Evolutionary conservation across 306 rosid species (phyloP), one percentile per base, ranked within the genome.

Genomic region (Dalbergia cultrata): DNA sequence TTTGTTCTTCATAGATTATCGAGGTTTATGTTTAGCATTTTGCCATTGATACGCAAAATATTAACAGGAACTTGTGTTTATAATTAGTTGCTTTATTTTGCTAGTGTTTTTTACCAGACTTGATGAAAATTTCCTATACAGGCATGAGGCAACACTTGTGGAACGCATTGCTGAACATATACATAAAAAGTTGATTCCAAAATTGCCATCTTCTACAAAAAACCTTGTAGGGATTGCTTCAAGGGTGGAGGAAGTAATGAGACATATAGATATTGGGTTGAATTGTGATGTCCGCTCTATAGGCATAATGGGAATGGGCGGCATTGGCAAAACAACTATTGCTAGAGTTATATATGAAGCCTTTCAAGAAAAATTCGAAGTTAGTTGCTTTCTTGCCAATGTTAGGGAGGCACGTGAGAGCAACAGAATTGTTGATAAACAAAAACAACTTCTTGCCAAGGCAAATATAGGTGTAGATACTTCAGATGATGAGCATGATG

Each of bases 391-490:
- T 49, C 54, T 2, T 49, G 16, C 54, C 17, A 11, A 5, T 49
- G 54, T 49, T 7, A 49, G 54, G 3, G 17, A 49, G 54, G 16
- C n/a, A 49, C 9, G 54, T 13, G 54, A 49, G 54, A 49, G 16
- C 8, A 49, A 49, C 16, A 14, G 5, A 7, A 49, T 49, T 49
- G 54, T 49, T 49, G 31, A 26, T 72, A 84, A 88, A 90, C 85
- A 49, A 49, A 49, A 49, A 49, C 13, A 49, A 0, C 54, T 49
- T 12, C 13, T 49, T 49, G 54, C 1, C 6, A 11, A 49, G 8
- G 16, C 16, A 13, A 49, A 49, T 49, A 5, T 13, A 49, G 2
- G 54, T 0, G 13, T 4, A 14, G 9, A 2, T 13, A 3, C 4
- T 13, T 49, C 3, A 1, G 5, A 12, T 13, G 9, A 49, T 49